Conservation (phyloP, 2,329 filamentous ascomycete genomes). For the Diaporthe caulivora region DNA sequence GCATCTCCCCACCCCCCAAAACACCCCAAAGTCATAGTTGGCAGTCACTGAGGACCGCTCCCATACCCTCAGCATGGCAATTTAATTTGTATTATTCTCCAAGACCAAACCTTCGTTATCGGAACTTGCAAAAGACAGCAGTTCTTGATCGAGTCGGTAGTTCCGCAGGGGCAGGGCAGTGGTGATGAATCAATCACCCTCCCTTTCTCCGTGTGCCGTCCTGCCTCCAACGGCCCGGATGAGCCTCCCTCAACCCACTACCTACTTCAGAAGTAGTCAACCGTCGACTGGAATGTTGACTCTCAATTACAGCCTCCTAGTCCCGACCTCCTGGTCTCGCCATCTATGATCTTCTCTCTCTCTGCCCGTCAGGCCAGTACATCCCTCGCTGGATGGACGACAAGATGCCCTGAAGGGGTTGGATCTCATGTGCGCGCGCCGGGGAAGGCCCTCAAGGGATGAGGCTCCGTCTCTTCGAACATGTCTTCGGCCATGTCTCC, state of each 20-base stretch:
- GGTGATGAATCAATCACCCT: background rate
- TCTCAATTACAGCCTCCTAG: slow-evolving; percentile 35
- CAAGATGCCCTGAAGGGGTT: slow-evolving; percentile 36
- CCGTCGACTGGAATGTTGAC: slow-evolving; percentile 40
- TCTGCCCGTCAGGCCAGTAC: background rate
- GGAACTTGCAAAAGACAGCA: background rate
- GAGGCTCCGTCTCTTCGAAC: slow-evolving; percentile 3
- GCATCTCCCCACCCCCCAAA: background rate
- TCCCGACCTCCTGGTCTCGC: slow-evolving; percentile 2
- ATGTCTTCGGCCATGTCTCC: slow-evolving; percentile 21
- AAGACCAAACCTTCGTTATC: background rate
- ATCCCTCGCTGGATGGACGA: background rate
- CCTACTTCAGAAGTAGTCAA: background rate
- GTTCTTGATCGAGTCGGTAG: background rate
- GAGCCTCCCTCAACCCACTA: slow-evolving; percentile 3
- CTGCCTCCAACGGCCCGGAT: background rate
- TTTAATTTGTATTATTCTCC: background rate
- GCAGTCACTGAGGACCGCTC: background rate
- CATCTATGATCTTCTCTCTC: background rate
- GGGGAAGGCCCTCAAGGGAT: slow-evolving; percentile 13
- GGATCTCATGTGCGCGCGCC: slow-evolving; percentile 25
- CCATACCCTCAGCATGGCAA: background rate
- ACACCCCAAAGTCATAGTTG: background rate
- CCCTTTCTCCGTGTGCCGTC: background rate
- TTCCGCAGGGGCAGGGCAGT: background rate